Conservation (phyloP, 208 protist genomes). For the Trypanosoma congolense region DNA sequence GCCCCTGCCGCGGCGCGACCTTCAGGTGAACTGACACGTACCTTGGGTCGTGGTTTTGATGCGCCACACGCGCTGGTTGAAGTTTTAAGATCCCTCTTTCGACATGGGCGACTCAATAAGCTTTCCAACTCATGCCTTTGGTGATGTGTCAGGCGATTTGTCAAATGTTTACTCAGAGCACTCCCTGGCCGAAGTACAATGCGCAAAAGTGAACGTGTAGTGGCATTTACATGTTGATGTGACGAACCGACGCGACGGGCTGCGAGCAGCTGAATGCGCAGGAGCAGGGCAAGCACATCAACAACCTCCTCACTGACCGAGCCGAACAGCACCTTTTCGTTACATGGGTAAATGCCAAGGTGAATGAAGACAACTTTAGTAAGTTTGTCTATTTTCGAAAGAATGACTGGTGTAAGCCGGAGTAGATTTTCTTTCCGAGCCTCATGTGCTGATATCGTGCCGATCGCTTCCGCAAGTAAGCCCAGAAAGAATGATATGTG, state of each 20-base stretch:
- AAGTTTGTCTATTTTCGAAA: not conserved
- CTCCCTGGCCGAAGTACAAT: constrained; percentile 27
- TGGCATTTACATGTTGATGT: constrained; percentile 3
- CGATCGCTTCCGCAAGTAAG: constrained; percentile 13
- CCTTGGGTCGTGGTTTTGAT: not conserved
- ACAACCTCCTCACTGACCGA: constrained; percentile 4
- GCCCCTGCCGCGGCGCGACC: constrained; percentile 10
- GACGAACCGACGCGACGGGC: not conserved
- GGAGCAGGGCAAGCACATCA: constrained; percentile 5
- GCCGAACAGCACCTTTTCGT: constrained; percentile 18
- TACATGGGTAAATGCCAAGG: constrained; percentile 5
- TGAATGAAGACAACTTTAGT: constrained; percentile 9
- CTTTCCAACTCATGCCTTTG: constrained; percentile 28
- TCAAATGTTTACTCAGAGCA: constrained; percentile 38
- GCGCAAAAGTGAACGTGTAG: constrained; percentile 18
- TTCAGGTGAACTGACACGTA: not conserved
- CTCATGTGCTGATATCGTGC: constrained; percentile 3
- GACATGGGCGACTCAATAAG: constrained; percentile 16
- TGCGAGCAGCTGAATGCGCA: constrained; percentile 4
- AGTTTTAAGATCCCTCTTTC: not conserved
- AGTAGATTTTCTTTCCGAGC: not conserved
- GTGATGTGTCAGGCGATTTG: constrained; percentile 23
- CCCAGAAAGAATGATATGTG: constrained; percentile 26
- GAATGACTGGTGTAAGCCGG: not conserved
- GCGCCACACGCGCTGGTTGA: not conserved